These are phyloP conservation scores for Colletotrichum tofieldiae DNA, from an alignment of 2,329 filamentous ascomycete species.

Conservation along the genomic window DNA sequence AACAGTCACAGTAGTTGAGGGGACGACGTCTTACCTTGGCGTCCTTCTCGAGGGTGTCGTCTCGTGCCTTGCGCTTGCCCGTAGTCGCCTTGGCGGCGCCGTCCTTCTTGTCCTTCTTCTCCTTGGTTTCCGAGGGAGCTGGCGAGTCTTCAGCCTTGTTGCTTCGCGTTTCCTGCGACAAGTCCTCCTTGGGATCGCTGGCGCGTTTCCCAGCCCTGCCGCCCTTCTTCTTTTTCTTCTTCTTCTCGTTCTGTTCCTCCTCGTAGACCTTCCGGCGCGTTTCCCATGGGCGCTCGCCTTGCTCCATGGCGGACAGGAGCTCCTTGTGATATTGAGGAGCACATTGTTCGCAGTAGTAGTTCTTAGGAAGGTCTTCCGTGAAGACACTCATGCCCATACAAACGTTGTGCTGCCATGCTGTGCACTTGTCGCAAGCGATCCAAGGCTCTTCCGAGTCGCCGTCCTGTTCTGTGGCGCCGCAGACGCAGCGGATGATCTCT, in stretches of 20 bases:
- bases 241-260: conserved; percentile 72
- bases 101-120: conserved; percentile 67
- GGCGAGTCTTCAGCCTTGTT: conserved; percentile 58
- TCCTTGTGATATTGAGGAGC: conserved; percentile 86
- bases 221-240: conserved; percentile 66
- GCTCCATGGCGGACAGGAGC: conserved; percentile 82
- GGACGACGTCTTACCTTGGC: conserved; percentile 60
- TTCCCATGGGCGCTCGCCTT: conserved; percentile 91
- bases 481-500: conserved; percentile 93
- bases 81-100: conserved; percentile 56
- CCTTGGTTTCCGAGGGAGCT: conserved; percentile 55
- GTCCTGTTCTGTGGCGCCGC: conserved; percentile 87
- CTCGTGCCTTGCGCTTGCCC: conserved; percentile 71
- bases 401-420: conserved; percentile 97
- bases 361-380: conserved; percentile 82
- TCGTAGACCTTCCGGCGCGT: conserved; percentile 75
- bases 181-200: conserved; percentile 73
- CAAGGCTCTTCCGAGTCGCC: conserved; percentile 91
- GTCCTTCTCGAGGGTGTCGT: conserved; percentile 69
- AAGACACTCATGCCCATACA: conserved; percentile 90
- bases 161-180: conserved; percentile 38
- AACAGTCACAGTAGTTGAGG: too few species aligned
- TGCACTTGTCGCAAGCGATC: conserved; percentile 95
- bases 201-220: conserved; percentile 75
- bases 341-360: conserved; percentile 96